phyloP scores from a whole-genome alignment of 1,284 basidiomycete genomes.

The Malassezia globosa region DNA sequence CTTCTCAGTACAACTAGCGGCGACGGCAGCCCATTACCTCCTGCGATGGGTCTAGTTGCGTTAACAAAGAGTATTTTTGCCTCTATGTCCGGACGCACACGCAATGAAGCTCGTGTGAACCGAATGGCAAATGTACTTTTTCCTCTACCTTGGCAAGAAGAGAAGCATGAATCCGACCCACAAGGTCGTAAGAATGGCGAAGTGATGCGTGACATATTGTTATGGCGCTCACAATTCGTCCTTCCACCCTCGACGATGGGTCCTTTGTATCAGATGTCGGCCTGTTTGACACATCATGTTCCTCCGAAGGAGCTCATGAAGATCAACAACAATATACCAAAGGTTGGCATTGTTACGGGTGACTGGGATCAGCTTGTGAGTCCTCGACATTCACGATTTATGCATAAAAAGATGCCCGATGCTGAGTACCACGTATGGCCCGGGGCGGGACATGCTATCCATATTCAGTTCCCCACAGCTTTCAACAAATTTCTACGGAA shows the following conservation, averaged over 20 bases:
- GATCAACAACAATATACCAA: slow-evolving; percentile 56
- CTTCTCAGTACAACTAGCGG: slow-evolving; percentile 40
- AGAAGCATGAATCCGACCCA: slow-evolving; percentile 21
- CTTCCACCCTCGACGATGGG: slow-evolving; percentile 58
- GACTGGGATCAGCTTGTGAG: slow-evolving; percentile 60
- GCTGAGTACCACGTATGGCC: slow-evolving; percentile 60
- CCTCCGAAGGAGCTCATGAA: slow-evolving; percentile 52
- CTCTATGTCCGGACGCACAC: slow-evolving; percentile 46
- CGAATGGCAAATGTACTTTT: slow-evolving; percentile 59
- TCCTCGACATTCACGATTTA: slow-evolving; percentile 53
- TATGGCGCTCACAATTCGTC: slow-evolving; percentile 54
- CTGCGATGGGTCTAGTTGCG: slow-evolving; percentile 40
- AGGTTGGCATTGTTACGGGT: slow-evolving; percentile 61
- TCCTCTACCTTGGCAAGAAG: slow-evolving; percentile 54
- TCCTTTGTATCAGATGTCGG: slow-evolving; percentile 62
- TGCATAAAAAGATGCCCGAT: slow-evolving; percentile 59
- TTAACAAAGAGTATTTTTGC: slow-evolving; percentile 30
- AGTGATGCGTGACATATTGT: slow-evolving; percentile 47
- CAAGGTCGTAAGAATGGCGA: slow-evolving; percentile 22
- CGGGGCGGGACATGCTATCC: slow-evolving; percentile 60
- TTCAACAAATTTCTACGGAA: slow-evolving; percentile 24
- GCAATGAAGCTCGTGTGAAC: slow-evolving; percentile 53
- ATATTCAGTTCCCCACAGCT: slow-evolving; percentile 50
- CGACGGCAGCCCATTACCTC: slow-evolving; percentile 16
- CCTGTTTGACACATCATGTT: slow-evolving; percentile 62